Evolutionary conservation across 345 rosid species (phyloP), one percentile per base, ranked within the genome.

Genomic region (Mercurialis annua): DNA sequence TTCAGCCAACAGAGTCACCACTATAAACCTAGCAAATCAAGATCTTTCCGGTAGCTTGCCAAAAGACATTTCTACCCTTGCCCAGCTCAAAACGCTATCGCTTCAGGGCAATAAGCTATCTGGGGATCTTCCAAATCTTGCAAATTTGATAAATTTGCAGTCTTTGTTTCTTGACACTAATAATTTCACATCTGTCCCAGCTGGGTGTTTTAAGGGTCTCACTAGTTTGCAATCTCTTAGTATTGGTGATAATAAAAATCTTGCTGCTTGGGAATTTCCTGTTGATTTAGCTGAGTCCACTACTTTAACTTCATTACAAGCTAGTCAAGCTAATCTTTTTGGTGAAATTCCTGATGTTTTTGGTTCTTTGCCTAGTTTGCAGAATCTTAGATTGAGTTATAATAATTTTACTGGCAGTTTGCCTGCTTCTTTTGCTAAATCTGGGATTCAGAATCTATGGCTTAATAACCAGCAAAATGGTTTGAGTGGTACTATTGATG

Each of bases 261-360:
- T 94, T 14, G 43, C 71, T 1, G 60, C 88, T 0, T 94, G 99
- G 99, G 10, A 59, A 51, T 81, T 94, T 53, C 97, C 99, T 7
- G 3, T 52, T 1, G 89, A 87, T 68, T 82, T 93, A 5, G 56
- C 62, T 0, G 76, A 80, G 40, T 89, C 90, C 1, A n/a, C 77
- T 0, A 44, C 73, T 15, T 83, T 93, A 24, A 58, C 40, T 12
- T 68, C 65, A 14, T 18, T 93, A 21, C 69, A 71, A 38, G 84
- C 89, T 11, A 87, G 68, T 52, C 68, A 77, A 56, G 36, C 80
- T 17, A 79, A 64, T 24, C 20, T 92, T 31, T 5, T 12, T 34
- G 98, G 98, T 10, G 17, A 71, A 2, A 73, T 92, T 16, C 98
- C 98, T 4, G 88, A 89, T 53, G 55, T 89, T 24, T 85, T 93